Evolutionary conservation across 2,329 filamentous ascomycete species (phyloP), one percentile per base, ranked within the genome.

Genomic region (Aspergillus melleus): DNA sequence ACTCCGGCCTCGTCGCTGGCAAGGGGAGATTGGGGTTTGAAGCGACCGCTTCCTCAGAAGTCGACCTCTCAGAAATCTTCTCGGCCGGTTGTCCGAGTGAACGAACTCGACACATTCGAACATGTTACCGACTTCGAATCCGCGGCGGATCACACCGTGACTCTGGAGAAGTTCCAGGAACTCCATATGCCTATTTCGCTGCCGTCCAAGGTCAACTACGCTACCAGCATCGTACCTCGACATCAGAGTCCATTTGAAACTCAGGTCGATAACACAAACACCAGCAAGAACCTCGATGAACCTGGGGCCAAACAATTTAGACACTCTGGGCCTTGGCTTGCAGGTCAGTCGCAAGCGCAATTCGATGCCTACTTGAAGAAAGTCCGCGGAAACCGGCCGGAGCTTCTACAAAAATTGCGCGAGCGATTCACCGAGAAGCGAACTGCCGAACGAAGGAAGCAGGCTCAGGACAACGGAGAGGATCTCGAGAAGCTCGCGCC

Each of bases 1-100:
- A 93, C 92, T 0, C 89, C 92, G 6, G 79, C 84, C 49, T 83
- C 87, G 19, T 93, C 92, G 8, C 84, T 91, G 24, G 80, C 83
- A 46, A 86, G 86, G 70, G 94, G 94, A 39, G 94, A 98, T 72
- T 98, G 94, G 93, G 94, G 94, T 14, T 80, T 97, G 68, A 98
- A 98, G 80, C 84, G 94, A 57, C 83, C 92, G 1, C 81, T 98
- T 6, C 94, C 94, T 1, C 78, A 89, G 9, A 89, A 89, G 73
- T 88, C 89, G 3, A 93, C 91, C 5, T 85, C 87, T 20, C 86
- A 86, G 56, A 87, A 87, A 6, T 86, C 88, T 6, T 80, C 77
- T 49, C 88, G 87, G n/a, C 90, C 92, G 10, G 81, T 90, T 53
- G 84, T 96, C 56, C 86, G 91, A 64, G 79, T 98, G 66, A 88